Evolutionary conservation across 352 stramenopile species (phyloP).

Genomic region (Globisporangium cederbergense): DNA sequence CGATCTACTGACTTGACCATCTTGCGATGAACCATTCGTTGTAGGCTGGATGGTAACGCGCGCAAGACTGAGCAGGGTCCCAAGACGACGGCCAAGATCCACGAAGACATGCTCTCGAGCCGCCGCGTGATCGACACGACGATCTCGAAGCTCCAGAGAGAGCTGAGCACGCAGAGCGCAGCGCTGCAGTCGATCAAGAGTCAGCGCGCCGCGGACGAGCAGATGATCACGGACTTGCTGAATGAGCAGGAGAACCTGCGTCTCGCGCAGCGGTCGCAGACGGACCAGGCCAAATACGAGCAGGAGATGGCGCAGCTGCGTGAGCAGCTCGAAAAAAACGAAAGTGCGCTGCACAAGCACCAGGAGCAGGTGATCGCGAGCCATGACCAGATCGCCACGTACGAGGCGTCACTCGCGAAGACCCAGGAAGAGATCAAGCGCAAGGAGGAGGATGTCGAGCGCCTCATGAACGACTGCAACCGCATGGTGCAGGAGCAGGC

Average conservation of each 20-base stretch:
- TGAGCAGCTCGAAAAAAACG: conserved; percentile 64
- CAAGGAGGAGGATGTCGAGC: conserved; percentile 80
- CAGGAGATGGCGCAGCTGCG: conserved; percentile 73
- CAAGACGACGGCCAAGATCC: conserved; percentile 48
- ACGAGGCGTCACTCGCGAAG: conserved; percentile 59
- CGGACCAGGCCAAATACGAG: conserved; percentile 49
- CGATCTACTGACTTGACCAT: neutral
- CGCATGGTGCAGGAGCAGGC: conserved; percentile 85
- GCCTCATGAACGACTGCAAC: conserved; percentile 81
- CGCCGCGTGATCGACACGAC: conserved; percentile 81
- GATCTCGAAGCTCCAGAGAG: conserved; percentile 67
- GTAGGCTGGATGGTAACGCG: conserved; percentile 46
- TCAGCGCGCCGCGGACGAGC: conserved; percentile 66
- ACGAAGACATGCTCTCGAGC: conserved; percentile 85
- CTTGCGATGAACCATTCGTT: neutral
- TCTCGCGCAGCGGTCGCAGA: conserved; percentile 40
- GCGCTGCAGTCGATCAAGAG: conserved; percentile 66
- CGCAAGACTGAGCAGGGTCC: conserved; percentile 30
- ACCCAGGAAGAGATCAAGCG: conserved; percentile 63
- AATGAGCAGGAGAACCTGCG: conserved; percentile 83
- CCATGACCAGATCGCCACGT: conserved; percentile 61
- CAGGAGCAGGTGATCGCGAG: conserved; percentile 67
- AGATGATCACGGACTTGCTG: conserved; percentile 81
- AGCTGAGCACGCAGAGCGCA: conserved; percentile 52
- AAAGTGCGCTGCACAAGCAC: conserved; percentile 58